Base-by-base conservation (phyloP, 1,139 yeast species). In the Martiniozyma asiatica region DNA sequence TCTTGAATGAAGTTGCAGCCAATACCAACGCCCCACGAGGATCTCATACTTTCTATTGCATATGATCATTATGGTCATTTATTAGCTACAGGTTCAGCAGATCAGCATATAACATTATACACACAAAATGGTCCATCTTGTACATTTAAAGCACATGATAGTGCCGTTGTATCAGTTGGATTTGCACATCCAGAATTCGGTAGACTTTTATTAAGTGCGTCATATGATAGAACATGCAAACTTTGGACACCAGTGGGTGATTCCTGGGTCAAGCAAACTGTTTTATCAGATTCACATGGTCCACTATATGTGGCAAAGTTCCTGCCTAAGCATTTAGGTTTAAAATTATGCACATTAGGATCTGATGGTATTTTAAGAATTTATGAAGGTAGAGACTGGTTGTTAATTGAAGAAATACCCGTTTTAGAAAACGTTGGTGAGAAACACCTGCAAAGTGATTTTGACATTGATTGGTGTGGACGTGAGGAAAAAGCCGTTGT, bases 111-210 rank as follows among this genome's bases (percentile, higher is more conserved):
- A 40, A 82, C 82, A 47, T 87, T 87, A 22, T 87, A 84, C 52
- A 89, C 79, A 48, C 57, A 77, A 29, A 81, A 74, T 43, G 53
- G 70, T 9, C 38, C 59, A 11, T 54, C 68, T 3, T 56, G 59
- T 16, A 66, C 7, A 21, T 73, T 19, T 87, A 80, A 80, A 44
- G 97, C 97, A 1, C 98, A 89, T 50, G 95, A 89, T 45, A 77
- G 94, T 6, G 73, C 87, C 40, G 69, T 89, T 19, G 79, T 82
- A 26, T 73, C 78, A 42, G 63, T 89, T 5, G 73, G 75, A 32
- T 89, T 96, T 94, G 96, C 97, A 1, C 79, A 82, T 34, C 98
- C 98, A 1, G 93, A 85, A 51, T 85, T 74, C 52, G 92, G 94
- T 5, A 81, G 82, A 46, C 62, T 89, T 6, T 56, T 89, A 19